Conservation (phyloP, 2,329 filamentous ascomycete species). For the Xylariaceae sp. region DNA sequence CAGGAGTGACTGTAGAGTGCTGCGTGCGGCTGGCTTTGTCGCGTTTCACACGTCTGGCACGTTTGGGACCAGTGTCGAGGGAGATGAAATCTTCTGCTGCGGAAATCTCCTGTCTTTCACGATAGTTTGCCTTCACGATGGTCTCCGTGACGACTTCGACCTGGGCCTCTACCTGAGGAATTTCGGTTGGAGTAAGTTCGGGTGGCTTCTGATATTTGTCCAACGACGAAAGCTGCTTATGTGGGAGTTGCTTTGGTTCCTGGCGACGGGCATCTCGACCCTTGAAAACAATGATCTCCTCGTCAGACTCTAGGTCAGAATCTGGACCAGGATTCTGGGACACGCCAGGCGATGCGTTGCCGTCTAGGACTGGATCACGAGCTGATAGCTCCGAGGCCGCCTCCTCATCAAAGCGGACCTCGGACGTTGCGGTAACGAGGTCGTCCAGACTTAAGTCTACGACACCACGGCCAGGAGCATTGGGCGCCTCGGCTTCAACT, state of each 20-base stretch:
- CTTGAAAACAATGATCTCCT: constrained; percentile 65
- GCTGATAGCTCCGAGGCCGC: not conserved
- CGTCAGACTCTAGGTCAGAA: constrained; percentile 62
- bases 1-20: not conserved
- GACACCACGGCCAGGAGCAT: too few species aligned
- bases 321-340: constrained; percentile 29
- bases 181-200: too few species aligned
- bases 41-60: not conserved
- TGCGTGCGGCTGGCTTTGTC: too few species aligned
- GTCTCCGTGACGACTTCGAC: too few species aligned
- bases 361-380: constrained; percentile 11
- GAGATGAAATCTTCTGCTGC: constrained; percentile 13
- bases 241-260: constrained; percentile 1
- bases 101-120: not conserved
- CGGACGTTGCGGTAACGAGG: not conserved
- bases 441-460: too few species aligned
- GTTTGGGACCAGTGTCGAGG: constrained; percentile 9
- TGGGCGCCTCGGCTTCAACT: not conserved
- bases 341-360: too few species aligned
- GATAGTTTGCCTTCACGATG: too few species aligned
- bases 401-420: not conserved
- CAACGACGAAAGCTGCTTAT: too few species aligned
- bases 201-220: too few species aligned
- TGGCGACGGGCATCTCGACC: constrained; percentile 36
- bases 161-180: too few species aligned